A percentile compares a stretch with the other conserved stretches of the same genome.
phyloP scores from a whole-genome alignment of 106 monocot species.

The Dendrobium nobile region DNA sequence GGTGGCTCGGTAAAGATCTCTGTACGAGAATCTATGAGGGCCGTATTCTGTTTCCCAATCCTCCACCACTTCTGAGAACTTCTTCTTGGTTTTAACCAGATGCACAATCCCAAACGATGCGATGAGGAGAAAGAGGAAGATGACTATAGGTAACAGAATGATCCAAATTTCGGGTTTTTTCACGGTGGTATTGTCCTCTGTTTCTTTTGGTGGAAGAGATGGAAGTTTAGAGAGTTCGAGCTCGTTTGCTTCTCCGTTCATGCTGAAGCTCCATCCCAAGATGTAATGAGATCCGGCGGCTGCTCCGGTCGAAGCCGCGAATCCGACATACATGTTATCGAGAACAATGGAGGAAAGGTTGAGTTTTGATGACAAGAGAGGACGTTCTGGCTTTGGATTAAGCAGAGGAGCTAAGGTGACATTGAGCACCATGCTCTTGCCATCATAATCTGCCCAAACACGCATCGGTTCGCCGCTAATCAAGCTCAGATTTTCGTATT shows the following conservation, averaged over 20 bases:
- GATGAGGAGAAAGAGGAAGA: not conserved
- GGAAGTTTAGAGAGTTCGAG: slow-evolving; percentile 3
- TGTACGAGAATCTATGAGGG: slow-evolving; percentile 20
- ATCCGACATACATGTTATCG: slow-evolving; percentile 11
- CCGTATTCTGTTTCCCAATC: slow-evolving; percentile 27
- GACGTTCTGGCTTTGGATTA: not conserved
- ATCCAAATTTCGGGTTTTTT: not conserved
- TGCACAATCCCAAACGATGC: not conserved
- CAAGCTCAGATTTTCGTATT: slow-evolving; percentile 13
- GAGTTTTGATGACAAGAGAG: slow-evolving; percentile 12
- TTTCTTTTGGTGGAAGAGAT: not conserved
- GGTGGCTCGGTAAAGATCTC: slow-evolving; percentile 19
- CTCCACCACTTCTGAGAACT: slow-evolving; percentile 17
- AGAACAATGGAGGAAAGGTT: slow-evolving; percentile 10
- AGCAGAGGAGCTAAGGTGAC: slow-evolving; percentile 3
- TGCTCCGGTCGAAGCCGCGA: not conserved
- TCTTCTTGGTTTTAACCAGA: not conserved
- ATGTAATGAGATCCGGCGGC: slow-evolving; percentile 8
- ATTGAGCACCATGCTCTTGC: not conserved
- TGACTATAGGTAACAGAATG: slow-evolving; percentile 1
- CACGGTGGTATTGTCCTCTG: not conserved
- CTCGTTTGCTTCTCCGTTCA: slow-evolving; percentile 2
- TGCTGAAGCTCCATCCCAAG: slow-evolving; percentile 14
- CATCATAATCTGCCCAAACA: slow-evolving; percentile 13
- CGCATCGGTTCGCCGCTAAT: slow-evolving; percentile 13